A percentile compares a stretch with the other conserved stretches of the same genome.
Conservation (phyloP, 495 filamentous ascomycete species). For the Acidomyces sp. region DNA sequence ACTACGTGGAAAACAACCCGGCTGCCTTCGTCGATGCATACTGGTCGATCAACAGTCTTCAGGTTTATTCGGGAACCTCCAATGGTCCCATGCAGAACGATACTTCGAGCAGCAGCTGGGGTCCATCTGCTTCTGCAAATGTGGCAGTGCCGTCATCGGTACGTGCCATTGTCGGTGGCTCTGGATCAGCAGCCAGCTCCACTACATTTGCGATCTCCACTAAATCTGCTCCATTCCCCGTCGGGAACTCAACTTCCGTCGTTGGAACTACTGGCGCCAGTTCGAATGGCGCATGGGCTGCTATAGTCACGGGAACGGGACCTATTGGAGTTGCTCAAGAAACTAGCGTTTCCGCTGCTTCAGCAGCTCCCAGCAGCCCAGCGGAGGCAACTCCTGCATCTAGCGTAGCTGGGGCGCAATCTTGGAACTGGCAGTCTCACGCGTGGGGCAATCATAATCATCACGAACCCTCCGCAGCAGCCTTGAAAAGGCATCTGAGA, state of each 20-base stretch:
- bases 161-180: neutral
- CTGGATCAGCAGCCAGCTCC: neutral
- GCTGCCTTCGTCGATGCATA: conserved; percentile 23
- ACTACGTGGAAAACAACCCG: conserved; percentile 25
- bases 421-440: neutral
- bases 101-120: neutral
- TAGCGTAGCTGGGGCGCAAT: neutral
- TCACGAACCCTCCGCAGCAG: neutral
- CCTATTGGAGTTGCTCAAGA: too few species aligned
- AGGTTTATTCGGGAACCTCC: too few species aligned
- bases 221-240: neutral
- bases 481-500: conserved; percentile 4
- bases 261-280: too few species aligned
- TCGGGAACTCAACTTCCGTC: too few species aligned
- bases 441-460: neutral
- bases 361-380: conserved; percentile 8
- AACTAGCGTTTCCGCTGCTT: neutral
- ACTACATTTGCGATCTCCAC: conserved; percentile 5
- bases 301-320: too few species aligned
- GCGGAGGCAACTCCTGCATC: neutral
- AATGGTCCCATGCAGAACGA: too few species aligned
- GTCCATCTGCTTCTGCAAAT: neutral
- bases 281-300: too few species aligned
- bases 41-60: conserved; percentile 27
- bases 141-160: conserved; percentile 1